phyloP scores from a whole-genome alignment of 2,329 filamentous ascomycete genomes.

The Ascochyta clinopodiicola region DNA sequence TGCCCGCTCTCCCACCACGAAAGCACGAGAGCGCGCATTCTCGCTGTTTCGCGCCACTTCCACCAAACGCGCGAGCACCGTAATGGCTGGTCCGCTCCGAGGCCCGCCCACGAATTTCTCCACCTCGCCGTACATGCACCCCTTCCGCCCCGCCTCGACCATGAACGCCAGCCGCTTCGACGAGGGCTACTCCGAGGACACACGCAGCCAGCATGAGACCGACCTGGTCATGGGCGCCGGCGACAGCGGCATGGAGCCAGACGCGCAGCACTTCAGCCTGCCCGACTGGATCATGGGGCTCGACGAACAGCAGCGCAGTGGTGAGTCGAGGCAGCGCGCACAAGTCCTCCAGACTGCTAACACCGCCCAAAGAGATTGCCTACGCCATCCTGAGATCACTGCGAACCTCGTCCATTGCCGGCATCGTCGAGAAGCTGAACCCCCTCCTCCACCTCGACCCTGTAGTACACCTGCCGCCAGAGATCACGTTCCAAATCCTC shows the following conservation, averaged over 20 bases:
- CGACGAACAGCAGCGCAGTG: conserved; percentile 62
- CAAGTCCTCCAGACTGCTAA: conserved; percentile 7
- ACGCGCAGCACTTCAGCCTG: conserved; percentile 47
- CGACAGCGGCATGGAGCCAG: conserved; percentile 43
- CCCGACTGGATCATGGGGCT: conserved; percentile 63
- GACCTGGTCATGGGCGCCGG: conserved; percentile 50
- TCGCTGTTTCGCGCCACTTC: background rate
- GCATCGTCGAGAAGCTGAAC: conserved; percentile 79
- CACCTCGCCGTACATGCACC: conserved; percentile 44
- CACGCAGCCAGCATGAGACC: conserved; percentile 56
- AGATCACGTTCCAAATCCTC: conserved; percentile 89
- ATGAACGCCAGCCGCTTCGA: conserved; percentile 62
- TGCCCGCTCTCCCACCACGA: background rate
- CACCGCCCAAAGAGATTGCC: conserved; percentile 70
- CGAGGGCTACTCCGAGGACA: conserved; percentile 87
- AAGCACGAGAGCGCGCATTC: background rate
- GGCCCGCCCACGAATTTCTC: conserved; percentile 32
- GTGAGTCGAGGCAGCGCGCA: conserved; percentile 45
- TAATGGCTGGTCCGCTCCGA: conserved; percentile 41
- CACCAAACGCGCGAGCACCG: conserved; percentile 17
- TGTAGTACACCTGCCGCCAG: conserved; percentile 80
- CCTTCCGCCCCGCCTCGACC: conserved; percentile 45
- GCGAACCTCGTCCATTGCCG: conserved; percentile 78
- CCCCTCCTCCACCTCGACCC: conserved; percentile 94
- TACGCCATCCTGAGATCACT: conserved; percentile 79